Evolutionary conservation across 2,329 filamentous ascomycete species (phyloP).

Genomic region (Escovopsis sp.): DNA sequence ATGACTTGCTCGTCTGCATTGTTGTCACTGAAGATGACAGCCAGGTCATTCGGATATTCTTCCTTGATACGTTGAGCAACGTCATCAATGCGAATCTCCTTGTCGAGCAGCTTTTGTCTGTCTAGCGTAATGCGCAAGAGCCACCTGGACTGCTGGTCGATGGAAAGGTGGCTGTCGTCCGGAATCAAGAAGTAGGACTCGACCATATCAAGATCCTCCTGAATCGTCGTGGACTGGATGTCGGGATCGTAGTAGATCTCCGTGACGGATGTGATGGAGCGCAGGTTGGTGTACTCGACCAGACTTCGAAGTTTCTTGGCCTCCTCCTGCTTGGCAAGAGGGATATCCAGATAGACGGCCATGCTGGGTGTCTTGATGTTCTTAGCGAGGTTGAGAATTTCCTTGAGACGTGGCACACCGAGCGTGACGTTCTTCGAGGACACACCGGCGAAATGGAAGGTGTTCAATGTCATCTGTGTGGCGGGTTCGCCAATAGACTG

Average conservation of each 20-base stretch:
- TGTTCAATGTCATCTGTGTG: constrained; percentile 98
- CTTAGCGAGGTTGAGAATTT: constrained; percentile 94
- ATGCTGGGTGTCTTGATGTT: constrained; percentile 99
- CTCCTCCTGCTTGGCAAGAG: constrained; percentile 54
- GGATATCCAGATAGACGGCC: constrained; percentile 67
- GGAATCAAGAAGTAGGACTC: constrained; percentile 94
- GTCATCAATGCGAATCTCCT: constrained; percentile 79
- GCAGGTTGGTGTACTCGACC: constrained; percentile 88
- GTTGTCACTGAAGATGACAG: constrained; percentile 94
- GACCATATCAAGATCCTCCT: constrained; percentile 82
- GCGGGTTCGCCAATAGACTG: constrained; percentile 98
- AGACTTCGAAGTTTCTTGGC: constrained; percentile 76
- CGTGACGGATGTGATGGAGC: constrained; percentile 78
- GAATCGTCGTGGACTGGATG: constrained; percentile 70
- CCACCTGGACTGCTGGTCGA: constrained; percentile 81
- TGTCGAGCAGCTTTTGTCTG: constrained; percentile 88
- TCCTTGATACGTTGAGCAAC: constrained; percentile 83
- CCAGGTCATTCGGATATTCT: constrained; percentile 70
- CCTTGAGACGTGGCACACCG: constrained; percentile 96
- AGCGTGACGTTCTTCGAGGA: constrained; percentile 99
- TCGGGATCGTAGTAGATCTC: constrained; percentile 98
- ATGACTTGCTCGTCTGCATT: constrained; percentile 93
- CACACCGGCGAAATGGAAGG: constrained; percentile 99
- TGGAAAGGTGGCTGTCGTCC: constrained; percentile 49
- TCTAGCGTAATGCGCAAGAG: constrained; percentile 85